Evolutionary conservation across 2,329 filamentous ascomycete species (phyloP), one percentile per base, ranked within the genome.

Genomic region (Colletotrichum tofieldiae): DNA sequence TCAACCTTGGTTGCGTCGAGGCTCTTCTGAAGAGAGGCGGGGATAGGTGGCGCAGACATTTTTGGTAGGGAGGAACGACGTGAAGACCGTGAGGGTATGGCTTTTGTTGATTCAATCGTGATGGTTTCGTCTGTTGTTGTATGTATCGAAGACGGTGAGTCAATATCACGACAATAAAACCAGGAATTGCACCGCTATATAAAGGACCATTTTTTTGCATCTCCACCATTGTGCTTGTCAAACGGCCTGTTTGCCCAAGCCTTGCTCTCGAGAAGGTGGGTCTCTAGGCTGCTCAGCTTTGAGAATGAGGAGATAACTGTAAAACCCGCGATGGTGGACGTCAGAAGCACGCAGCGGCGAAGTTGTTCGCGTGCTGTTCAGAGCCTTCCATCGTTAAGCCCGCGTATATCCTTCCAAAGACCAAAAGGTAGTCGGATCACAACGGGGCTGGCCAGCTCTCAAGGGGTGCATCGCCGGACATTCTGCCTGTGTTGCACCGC

Each of bases 1-100:
- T 67, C 84, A 70, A 80, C 81, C 75, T 86, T 86, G 75, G 83
- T 75, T 51, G 73, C 73, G 60, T 81, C 78, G 23, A 82, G 47
- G 29, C 69, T 69, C 52, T 64, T 64, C 16, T 72, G 59, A 39
- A 72, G 59, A 59, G 65, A 63, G 5, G 58, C 35, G n/a, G 68
- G 68, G 18, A 68, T 8, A 16, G 64, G 18, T 1, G 59, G 59
- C 7, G 54, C 45, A 49, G 65, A 47, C 69, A 72, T 72, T 45
- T 29, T 54, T 14, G 12, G 2, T 39, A 1, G 9, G 2, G 9
- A 6, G 4, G 14, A 35, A n/a, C 18, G 11, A 9, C 20, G n/a
- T 35, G 9, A 51, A n/a, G 14, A 20, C n/a, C 14, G 8, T 51
- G 7, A 32, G n/a, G 16, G 18, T 54, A 12, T 14, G 5, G 23